A percentile compares a stretch with the other conserved stretches of the same genome.
Evolutionary conservation across 805 yeast species (phyloP).

Genomic region (Pichia manshurica): DNA sequence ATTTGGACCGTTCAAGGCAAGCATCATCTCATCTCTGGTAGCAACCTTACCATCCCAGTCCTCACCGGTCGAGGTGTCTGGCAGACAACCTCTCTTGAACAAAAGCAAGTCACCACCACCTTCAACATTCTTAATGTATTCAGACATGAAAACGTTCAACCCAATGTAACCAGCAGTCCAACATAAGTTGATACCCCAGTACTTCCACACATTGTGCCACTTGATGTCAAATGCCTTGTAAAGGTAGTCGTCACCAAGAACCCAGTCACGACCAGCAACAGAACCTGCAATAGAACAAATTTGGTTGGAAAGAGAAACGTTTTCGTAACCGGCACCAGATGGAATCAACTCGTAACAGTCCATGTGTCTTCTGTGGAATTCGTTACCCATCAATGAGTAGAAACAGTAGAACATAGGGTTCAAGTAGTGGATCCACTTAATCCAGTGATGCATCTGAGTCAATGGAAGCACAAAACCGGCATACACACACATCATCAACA

Average conservation of each 20-base stretch:
- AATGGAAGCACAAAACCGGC: slow-evolving; percentile 63
- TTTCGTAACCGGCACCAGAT: slow-evolving; percentile 42
- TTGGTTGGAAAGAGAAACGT: slow-evolving; percentile 34
- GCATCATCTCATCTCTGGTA: slow-evolving; percentile 22
- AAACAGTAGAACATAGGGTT: slow-evolving; percentile 45
- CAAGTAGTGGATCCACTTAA: slow-evolving; percentile 47
- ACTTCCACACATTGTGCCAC: slow-evolving; percentile 69
- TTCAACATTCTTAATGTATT: slow-evolving; percentile 25
- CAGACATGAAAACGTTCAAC: slow-evolving; percentile 27
- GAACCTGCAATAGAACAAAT: slow-evolving; percentile 53
- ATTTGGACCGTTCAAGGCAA: slow-evolving; percentile 21
- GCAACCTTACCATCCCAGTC: slow-evolving; percentile 38
- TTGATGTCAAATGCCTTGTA: slow-evolving; percentile 42
- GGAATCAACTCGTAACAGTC: slow-evolving; percentile 47
- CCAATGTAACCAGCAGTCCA: slow-evolving; percentile 37
- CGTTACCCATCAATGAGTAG: slow-evolving; percentile 52
- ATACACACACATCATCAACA: slow-evolving; percentile 49
- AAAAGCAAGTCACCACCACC: slow-evolving; percentile 31
- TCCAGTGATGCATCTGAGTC: slow-evolving; percentile 56
- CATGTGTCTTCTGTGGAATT: slow-evolving; percentile 51
- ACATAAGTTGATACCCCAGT: slow-evolving; percentile 50
- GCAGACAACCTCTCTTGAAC: slow-evolving; percentile 25
- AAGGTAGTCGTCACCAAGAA: slow-evolving; percentile 48
- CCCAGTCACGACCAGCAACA: slow-evolving; percentile 31
- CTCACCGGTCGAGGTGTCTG: slow-evolving; percentile 26